Evolutionary conservation across 2,329 filamentous ascomycete species (phyloP).

Genomic region (Beauveria australis): DNA sequence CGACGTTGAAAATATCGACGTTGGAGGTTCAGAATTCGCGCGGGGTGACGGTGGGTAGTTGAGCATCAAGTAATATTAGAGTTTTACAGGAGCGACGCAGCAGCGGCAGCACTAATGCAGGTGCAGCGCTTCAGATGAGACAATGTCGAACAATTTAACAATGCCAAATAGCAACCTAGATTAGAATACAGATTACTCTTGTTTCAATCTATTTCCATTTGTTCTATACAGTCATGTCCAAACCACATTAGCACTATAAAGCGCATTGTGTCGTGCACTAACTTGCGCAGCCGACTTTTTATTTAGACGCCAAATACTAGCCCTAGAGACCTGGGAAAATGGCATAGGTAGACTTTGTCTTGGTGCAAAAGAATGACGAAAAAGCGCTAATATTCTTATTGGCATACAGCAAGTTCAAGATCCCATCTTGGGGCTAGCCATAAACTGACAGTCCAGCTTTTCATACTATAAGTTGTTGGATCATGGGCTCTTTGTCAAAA

Average conservation of each 20-base stretch:
- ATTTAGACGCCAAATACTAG: not conserved
- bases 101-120: not conserved
- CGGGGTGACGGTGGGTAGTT: not conserved
- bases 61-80: not conserved
- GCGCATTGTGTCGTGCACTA: not conserved
- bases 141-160: too few relatives aligned
- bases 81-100: not conserved
- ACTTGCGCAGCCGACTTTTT: not conserved
- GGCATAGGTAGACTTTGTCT: not conserved
- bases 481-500: not conserved
- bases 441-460: constrained; percentile 3
- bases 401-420: constrained; percentile 19
- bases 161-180: too few relatives aligned
- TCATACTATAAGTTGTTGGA: constrained; percentile 13
- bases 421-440: too few relatives aligned
- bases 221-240: too few relatives aligned
- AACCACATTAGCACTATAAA: too few relatives aligned
- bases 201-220: too few relatives aligned
- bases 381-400: constrained; percentile 20
- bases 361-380: not conserved
- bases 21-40: not conserved
- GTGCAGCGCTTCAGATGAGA: not conserved
- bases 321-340: not conserved
- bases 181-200: too few relatives aligned
- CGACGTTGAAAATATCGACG: not conserved